Evolutionary conservation across 331 rosid genomes (phyloP).

Genomic region (Saraca asoca): DNA sequence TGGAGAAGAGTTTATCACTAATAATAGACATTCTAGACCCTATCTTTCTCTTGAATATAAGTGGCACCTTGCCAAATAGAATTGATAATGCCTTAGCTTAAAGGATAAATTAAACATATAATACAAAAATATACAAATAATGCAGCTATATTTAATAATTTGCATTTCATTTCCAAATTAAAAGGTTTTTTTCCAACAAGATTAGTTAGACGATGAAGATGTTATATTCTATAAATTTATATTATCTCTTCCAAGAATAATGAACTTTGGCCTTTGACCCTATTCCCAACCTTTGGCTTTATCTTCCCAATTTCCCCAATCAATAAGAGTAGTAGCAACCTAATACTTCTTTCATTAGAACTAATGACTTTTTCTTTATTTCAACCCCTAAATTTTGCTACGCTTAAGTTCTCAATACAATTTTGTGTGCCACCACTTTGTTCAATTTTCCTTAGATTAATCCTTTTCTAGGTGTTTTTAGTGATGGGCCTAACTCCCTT

Average conservation of each 20-base stretch:
- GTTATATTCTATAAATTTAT: too few species aligned
- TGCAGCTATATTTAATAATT: too few species aligned
- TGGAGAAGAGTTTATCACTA: too few species aligned
- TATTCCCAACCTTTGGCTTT: constrained; percentile 62
- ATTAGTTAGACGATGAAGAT: too few species aligned
- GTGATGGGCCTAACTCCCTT: neutral
- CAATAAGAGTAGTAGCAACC: constrained; percentile 31
- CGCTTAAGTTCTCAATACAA: constrained; percentile 49
- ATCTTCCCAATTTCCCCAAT: constrained; percentile 52
- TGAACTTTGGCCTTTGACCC: constrained; percentile 88
- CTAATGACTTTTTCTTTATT: constrained; percentile 62
- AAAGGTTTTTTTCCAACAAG: too few species aligned
- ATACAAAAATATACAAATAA: too few species aligned
- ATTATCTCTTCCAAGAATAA: constrained; percentile 26
- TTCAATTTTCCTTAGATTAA: constrained; percentile 67
- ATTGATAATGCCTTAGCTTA: too few species aligned
- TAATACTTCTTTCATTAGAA: constrained; percentile 59
- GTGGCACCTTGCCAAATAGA: too few species aligned
- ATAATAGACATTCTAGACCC: too few species aligned
- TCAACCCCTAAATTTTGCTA: constrained; percentile 64
- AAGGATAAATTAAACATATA: too few species aligned
- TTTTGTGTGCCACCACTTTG: constrained; percentile 54
- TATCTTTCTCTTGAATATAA: too few species aligned
- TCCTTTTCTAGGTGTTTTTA: constrained; percentile 67
- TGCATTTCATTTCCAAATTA: too few species aligned